These are phyloP conservation scores for Globisporangium echinulatum DNA, from an alignment of 352 stramenopile genomes.

Conservation along the genomic window DNA sequence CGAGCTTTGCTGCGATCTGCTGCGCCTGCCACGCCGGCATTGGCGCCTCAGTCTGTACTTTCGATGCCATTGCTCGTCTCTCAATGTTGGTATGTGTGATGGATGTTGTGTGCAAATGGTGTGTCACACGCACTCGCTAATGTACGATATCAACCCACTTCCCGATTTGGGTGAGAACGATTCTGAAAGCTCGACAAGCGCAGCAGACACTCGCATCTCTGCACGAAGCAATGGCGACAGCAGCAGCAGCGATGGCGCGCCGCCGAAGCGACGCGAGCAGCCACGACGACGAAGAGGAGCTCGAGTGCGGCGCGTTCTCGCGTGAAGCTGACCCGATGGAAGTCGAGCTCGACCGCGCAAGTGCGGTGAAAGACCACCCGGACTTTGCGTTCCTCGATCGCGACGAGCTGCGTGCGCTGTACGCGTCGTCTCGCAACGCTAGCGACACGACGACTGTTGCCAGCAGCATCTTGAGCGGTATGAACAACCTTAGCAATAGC, in stretches of 20 bases:
- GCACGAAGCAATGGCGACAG: not conserved
- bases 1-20: slow-evolving; percentile 21
- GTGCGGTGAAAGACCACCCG: slow-evolving; percentile 55
- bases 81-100: slow-evolving; percentile 2
- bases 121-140: not conserved
- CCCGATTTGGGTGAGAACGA: not conserved
- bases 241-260: not conserved
- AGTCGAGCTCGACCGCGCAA: slow-evolving; percentile 47
- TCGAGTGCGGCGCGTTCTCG: slow-evolving; percentile 51
- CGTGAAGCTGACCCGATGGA: slow-evolving; percentile 70
- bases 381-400: slow-evolving; percentile 56
- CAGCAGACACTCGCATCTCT: not conserved
- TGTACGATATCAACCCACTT: not conserved
- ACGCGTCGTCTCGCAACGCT: not conserved
- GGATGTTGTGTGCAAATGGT: not conserved
- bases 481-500: not conserved
- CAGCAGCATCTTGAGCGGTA: slow-evolving; percentile 9
- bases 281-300: slow-evolving; percentile 32
- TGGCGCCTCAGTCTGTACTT: not conserved
- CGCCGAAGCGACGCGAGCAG: not conserved
- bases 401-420: slow-evolving; percentile 24
- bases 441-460: not conserved
- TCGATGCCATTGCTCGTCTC: too few species aligned
- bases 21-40: slow-evolving; percentile 34
- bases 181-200: too few species aligned